Conservation (phyloP, 1,284 basidiomycete species). For the Leccinum subrobustum region DNA sequence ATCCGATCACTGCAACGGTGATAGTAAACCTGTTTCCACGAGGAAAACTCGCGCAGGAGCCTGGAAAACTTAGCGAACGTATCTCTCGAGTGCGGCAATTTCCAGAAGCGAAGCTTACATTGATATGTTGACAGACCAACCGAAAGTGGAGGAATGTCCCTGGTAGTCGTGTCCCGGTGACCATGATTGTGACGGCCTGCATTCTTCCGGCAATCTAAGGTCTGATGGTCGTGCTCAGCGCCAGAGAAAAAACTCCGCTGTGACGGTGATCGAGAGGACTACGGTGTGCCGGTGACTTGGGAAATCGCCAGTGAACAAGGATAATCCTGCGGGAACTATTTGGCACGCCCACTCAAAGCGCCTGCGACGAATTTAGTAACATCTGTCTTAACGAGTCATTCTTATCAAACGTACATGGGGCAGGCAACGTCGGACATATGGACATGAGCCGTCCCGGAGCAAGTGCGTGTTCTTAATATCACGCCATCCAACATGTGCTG, state of each 20-base stretch:
- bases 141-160: slow-evolving; percentile 5
- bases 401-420: slow-evolving; percentile 6
- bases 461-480: slow-evolving; percentile 13
- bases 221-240: not conserved
- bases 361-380: slow-evolving; percentile 17
- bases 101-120: not conserved
- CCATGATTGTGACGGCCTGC: slow-evolving; percentile 3
- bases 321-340: slow-evolving; percentile 10
- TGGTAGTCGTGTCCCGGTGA: slow-evolving; percentile 8
- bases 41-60: slow-evolving; percentile 6
- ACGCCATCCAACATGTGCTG: not conserved
- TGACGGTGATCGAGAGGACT: slow-evolving; percentile 12
- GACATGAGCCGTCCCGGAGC: slow-evolving; percentile 12
- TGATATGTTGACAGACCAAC: slow-evolving; percentile 3
- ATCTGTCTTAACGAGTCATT: not conserved
- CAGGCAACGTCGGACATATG: slow-evolving; percentile 11
- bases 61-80: slow-evolving; percentile 3
- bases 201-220: slow-evolving; percentile 15
- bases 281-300: slow-evolving; percentile 20
- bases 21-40: slow-evolving; percentile 12
- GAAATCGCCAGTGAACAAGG: slow-evolving; percentile 18
- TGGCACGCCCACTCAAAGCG: not conserved
- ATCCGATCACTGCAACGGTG: not conserved
- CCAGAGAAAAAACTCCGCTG: slow-evolving; percentile 8
- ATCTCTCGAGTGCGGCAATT: not conserved